Conservation (phyloP, 306 rosid genomes). For the Cucurbita moschata region DNA sequence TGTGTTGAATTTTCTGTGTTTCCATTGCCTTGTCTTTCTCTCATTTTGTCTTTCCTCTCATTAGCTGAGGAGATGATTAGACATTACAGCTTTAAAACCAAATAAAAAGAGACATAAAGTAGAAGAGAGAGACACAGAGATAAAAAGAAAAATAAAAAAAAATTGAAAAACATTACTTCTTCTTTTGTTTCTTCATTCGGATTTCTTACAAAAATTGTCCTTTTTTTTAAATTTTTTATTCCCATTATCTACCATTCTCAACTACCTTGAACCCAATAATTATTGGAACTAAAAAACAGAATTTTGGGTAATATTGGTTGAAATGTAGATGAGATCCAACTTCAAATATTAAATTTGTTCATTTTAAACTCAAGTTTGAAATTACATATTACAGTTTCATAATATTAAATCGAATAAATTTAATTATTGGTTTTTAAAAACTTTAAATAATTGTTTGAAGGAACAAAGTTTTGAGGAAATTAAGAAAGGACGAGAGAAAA, state of each 20-base stretch:
- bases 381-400: too few species aligned
- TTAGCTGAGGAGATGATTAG: not conserved
- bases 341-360: too few species aligned
- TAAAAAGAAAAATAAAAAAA: too few species aligned
- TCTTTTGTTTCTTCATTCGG: not conserved
- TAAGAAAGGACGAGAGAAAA: not conserved
- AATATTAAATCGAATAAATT: too few species aligned
- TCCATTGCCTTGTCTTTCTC: not conserved
- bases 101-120: conserved; percentile 5
- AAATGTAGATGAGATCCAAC: not conserved
- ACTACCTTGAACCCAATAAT: not conserved
- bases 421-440: too few species aligned
- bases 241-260: conserved; percentile 3
- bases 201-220: not conserved
- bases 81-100: not conserved
- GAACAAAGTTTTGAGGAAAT: not conserved
- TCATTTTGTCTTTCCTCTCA: not conserved
- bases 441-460: not conserved
- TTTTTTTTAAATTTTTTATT: not conserved
- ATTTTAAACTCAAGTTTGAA: too few species aligned
- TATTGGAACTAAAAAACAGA: not conserved
- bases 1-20: not conserved
- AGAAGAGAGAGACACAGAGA: not conserved
- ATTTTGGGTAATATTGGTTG: not conserved
- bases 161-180: not conserved